A percentile compares a stretch with the other conserved stretches of the same genome.
Conservation (phyloP, 768 basidiomycete genomes). For the Amanita phalloides region DNA sequence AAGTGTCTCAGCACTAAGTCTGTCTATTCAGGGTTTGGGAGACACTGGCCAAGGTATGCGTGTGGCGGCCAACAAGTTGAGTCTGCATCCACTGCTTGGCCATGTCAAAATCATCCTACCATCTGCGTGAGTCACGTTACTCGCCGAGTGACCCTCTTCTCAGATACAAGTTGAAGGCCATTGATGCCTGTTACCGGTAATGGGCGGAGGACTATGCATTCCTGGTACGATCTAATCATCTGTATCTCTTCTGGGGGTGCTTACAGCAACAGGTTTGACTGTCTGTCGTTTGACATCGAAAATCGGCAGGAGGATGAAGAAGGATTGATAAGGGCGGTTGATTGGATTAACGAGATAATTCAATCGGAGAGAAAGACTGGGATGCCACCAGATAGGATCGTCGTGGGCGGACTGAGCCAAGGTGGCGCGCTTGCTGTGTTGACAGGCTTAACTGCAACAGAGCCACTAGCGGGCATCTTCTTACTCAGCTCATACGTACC, state of each 20-base stretch:
- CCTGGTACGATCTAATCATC: constrained; percentile 27
- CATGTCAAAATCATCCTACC: constrained; percentile 67
- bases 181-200: constrained; percentile 44
- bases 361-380: constrained; percentile 43
- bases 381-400: constrained; percentile 45
- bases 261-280: constrained; percentile 39
- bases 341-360: constrained; percentile 45
- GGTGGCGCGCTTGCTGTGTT: constrained; percentile 53
- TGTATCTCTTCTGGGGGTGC: background rate
- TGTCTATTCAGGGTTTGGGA: constrained; percentile 28
- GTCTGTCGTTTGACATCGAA: constrained; percentile 32
- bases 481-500: constrained; percentile 57
- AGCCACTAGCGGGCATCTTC: constrained; percentile 47
- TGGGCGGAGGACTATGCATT: constrained; percentile 36
- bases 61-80: constrained; percentile 37
- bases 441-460: constrained; percentile 36
- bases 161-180: constrained; percentile 9
- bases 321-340: constrained; percentile 36
- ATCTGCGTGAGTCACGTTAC: constrained; percentile 27
- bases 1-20: background rate
- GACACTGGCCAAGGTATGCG: constrained; percentile 47
- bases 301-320: constrained; percentile 46
- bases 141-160: constrained; percentile 8
- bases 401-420: constrained; percentile 71
- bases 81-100: constrained; percentile 24